Evolutionary conservation across 2,329 filamentous ascomycete species (phyloP).

Genomic region (Mycosphaerelloides madeirae): DNA sequence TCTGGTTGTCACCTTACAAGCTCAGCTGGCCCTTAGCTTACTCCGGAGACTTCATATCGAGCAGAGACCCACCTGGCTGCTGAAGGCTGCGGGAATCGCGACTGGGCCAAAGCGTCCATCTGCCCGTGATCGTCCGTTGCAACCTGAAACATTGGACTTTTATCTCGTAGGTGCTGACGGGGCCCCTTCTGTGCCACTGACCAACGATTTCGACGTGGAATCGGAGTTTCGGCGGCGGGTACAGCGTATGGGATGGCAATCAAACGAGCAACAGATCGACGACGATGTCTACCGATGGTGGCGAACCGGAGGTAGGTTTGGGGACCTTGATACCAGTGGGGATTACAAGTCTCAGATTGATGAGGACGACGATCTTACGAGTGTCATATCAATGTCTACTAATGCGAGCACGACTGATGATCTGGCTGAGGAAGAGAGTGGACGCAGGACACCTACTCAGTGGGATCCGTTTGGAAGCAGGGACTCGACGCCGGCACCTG

Average conservation of each 20-base stretch:
- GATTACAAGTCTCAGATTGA: slow-evolving; percentile 61
- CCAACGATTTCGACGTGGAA: slow-evolving; percentile 73
- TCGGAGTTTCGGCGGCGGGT: slow-evolving; percentile 58
- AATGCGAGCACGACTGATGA: slow-evolving; percentile 40
- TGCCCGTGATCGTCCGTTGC: slow-evolving; percentile 12
- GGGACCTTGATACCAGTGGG: slow-evolving; percentile 72
- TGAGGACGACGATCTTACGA: slow-evolving; percentile 71
- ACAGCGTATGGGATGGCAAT: not conserved
- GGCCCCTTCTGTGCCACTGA: slow-evolving; percentile 52
- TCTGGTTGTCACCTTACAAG: slow-evolving; percentile 57
- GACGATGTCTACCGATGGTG: slow-evolving; percentile 78
- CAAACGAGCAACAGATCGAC: slow-evolving; percentile 47
- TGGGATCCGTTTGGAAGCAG: slow-evolving; percentile 47
- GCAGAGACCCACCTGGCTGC: slow-evolving; percentile 61
- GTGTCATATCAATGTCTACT: slow-evolving; percentile 65
- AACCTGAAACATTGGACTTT: slow-evolving; percentile 40
- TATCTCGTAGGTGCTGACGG: slow-evolving; percentile 51
- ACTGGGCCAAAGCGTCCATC: slow-evolving; percentile 29
- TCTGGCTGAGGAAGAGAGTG: slow-evolving; percentile 45
- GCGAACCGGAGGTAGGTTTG: slow-evolving; percentile 79
- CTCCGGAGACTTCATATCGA: slow-evolving; percentile 58
- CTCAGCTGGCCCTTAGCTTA: slow-evolving; percentile 50
- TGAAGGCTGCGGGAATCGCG: slow-evolving; percentile 46
- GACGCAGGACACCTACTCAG: slow-evolving; percentile 70
- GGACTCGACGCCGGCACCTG: slow-evolving; percentile 54